Conservation (phyloP, 345 rosid genomes). For the Eucalyptus sp. region DNA sequence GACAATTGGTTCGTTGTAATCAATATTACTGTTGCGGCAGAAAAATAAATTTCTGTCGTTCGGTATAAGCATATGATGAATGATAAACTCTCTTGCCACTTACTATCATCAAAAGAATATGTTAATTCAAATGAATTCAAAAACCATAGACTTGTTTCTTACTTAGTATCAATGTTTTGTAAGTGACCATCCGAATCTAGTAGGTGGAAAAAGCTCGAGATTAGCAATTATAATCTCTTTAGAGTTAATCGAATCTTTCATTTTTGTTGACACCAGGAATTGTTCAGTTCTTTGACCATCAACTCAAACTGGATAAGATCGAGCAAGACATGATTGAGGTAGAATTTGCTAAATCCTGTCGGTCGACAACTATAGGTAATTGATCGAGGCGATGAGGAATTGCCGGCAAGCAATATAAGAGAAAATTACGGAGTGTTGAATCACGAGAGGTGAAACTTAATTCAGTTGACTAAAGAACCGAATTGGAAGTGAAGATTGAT, state of each 20-base stretch:
- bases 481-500: background rate
- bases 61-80: background rate
- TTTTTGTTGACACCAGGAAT: background rate
- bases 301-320: background rate
- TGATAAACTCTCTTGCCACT: background rate
- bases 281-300: background rate
- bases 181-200: background rate
- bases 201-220: background rate
- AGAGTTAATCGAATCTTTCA: background rate
- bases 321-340: background rate
- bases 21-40: accelerated
- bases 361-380: background rate
- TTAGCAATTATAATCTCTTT: background rate
- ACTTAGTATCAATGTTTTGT: background rate
- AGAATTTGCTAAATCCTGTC: background rate
- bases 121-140: background rate
- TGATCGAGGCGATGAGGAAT: too few relatives aligned
- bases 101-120: background rate
- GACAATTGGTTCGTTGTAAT: background rate
- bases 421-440: background rate
- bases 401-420: background rate
- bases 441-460: background rate
- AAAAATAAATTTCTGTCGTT: background rate
- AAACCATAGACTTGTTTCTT: background rate
- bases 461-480: background rate